Conservation (phyloP, 1,284 basidiomycete species). For the Exobasidium rhododendri region DNA sequence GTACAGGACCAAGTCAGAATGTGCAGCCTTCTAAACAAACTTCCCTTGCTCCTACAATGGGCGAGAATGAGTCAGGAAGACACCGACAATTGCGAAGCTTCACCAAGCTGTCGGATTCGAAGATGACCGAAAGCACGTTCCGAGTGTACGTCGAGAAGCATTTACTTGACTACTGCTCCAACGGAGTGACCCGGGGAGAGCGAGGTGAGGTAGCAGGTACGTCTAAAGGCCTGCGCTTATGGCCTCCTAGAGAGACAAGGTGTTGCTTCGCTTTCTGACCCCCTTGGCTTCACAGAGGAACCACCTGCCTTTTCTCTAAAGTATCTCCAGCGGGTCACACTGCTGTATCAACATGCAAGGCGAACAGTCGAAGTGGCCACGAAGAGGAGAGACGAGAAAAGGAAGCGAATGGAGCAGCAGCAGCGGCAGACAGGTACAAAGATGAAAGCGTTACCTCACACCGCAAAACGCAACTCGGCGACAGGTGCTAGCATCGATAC, state of each 20-base stretch:
- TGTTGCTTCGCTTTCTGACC: no score
- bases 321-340: conserved; percentile 1
- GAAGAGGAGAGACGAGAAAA: conserved; percentile 4
- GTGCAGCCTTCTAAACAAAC: background rate
- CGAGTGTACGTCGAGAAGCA: conserved; percentile 9
- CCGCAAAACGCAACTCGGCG: background rate
- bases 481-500: background rate
- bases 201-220: background rate
- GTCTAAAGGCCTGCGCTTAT: no score
- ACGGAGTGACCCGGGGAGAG: background rate
- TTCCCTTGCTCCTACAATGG: background rate
- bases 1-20: background rate
- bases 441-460: background rate
- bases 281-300: no score
- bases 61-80: background rate
- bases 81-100: conserved; percentile 1
- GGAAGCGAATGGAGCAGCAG: background rate
- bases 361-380: background rate
- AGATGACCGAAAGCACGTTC: background rate
- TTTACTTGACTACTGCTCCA: background rate
- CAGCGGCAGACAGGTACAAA: background rate
- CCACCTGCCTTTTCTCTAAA: conserved; percentile 3
- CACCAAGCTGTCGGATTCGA: conserved; percentile 1
- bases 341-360: background rate
- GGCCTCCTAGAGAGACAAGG: no score